phyloP scores from a whole-genome alignment of 257 asterid species.

The Solanum okadae region DNA sequence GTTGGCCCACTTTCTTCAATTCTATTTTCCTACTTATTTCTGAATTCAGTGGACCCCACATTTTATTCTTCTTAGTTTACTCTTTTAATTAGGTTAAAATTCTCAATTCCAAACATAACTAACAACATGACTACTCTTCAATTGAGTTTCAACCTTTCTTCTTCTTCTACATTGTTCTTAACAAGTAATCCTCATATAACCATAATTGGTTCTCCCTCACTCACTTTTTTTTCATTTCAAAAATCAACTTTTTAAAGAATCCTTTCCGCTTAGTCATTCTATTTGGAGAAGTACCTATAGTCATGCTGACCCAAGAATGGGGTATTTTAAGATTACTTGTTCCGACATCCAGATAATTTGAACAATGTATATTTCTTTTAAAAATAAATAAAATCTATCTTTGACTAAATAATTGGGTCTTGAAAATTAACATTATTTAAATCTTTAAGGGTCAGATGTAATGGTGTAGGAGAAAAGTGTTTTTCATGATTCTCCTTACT shows the following conservation, averaged over 20 bases:
- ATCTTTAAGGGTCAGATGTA: constrained; percentile 33
- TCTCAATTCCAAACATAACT: not conserved
- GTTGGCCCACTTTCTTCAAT: not conserved
- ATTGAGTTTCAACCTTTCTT: constrained; percentile 8
- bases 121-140: constrained; percentile 41
- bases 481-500: constrained; percentile 72
- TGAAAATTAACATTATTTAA: not conserved
- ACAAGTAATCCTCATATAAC: constrained; percentile 9
- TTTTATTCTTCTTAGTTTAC: not conserved
- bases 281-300: constrained; percentile 7
- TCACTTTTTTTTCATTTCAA: not conserved
- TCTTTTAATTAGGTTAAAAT: not conserved
- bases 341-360: not conserved
- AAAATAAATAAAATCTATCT: not conserved
- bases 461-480: constrained; percentile 65
- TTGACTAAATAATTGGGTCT: not conserved
- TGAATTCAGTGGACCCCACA: not conserved
- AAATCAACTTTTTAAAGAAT: constrained; percentile 13
- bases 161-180: constrained; percentile 11
- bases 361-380: too few relatives aligned
- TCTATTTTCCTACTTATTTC: not conserved
- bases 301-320: constrained; percentile 15
- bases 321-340: not conserved
- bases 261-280: not conserved
- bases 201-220: constrained; percentile 6